Base-by-base conservation (phyloP, 805 yeast genomes). In the Ogataea corticis region DNA sequence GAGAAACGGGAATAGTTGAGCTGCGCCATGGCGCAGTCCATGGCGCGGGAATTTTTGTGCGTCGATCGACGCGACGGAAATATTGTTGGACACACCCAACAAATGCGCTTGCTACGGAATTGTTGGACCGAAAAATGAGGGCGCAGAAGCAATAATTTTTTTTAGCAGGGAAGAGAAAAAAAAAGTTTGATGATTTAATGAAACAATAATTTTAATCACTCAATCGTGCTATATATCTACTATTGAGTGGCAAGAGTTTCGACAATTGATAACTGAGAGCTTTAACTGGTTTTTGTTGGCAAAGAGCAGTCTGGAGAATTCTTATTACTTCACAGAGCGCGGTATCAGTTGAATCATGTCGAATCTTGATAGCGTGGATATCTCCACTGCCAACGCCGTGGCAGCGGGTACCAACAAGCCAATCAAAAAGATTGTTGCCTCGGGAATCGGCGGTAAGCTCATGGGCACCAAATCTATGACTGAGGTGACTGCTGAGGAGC, bases 391-490 rank as follows among this genome's bases (percentile, higher is more conserved):
- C 49, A 86, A 85, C 65, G 81, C 87, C 38, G 76, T 87, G 50
- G 95, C 95, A 14, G 86, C 94, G 10, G 95, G 95, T 54, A 79
- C 87, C 44, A 80, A 85, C 71, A 84, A 82, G 62, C 76, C 79
- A 57, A 72, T 73, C 45, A 81, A 80, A 42, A 77, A 92, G 67
- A 80, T 85, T 41, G 92, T 85, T 38, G 90, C 90, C 45, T 87
- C 90, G 15, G 85, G 85, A 43, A 66, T 80, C 38, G 85, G 90
- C 40, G 94, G 94, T 33, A 71, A 71, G 39, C 69, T 87, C 58
- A 87, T 87, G 95, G 95, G 95, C 30, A 83, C 92, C 40, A 85
- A 85, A 62, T 77, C 79, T 33, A 74, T 85, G 75, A 83, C 83
- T 17, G 70, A 74, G 33, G 82, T 83, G 19, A 80, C 87, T 34